Percentiles rank a stretch among this genome's conserved stretches.
Conservation (phyloP, 495 filamentous ascomycete species). For the Penicillium canescens region DNA sequence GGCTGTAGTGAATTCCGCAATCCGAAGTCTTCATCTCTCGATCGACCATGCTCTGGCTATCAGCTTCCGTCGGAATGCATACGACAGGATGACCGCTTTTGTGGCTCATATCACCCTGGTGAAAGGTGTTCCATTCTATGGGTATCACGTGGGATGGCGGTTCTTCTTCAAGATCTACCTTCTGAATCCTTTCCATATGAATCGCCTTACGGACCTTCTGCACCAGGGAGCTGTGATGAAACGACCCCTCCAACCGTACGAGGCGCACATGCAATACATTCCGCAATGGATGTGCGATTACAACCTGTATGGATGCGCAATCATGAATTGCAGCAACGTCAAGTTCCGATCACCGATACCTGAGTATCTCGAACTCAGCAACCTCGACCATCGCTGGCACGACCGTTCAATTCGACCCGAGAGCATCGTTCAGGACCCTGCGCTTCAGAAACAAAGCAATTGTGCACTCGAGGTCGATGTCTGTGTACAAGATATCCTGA, state of each 20-base stretch:
- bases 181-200: slow-evolving; percentile 80
- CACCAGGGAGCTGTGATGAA: slow-evolving; percentile 85
- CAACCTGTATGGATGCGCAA: slow-evolving; percentile 91
- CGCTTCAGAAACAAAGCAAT: slow-evolving; percentile 76
- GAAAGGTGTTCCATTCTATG: slow-evolving; percentile 94
- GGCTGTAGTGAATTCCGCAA: slow-evolving; percentile 64
- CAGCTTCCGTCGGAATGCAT: slow-evolving; percentile 73
- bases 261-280: slow-evolving; percentile 87
- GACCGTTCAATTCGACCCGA: slow-evolving; percentile 61
- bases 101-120: slow-evolving; percentile 89
- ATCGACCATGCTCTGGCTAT: slow-evolving; percentile 84
- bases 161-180: slow-evolving; percentile 95
- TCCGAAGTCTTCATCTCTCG: slow-evolving; percentile 69
- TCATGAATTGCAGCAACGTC: slow-evolving; percentile 69
- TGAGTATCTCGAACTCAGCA: slow-evolving; percentile 55
- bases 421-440: slow-evolving; percentile 56
- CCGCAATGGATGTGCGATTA: slow-evolving; percentile 98
- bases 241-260: slow-evolving; percentile 81
- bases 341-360: slow-evolving; percentile 79
- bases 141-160: slow-evolving; percentile 87
- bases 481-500: slow-evolving; percentile 84
- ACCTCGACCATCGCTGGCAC: slow-evolving; percentile 73
- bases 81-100: slow-evolving; percentile 66
- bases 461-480: slow-evolving; percentile 89
- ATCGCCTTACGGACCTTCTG: slow-evolving; percentile 78